A percentile compares a stretch with the other conserved stretches of the same genome.
These are phyloP conservation scores for Phytopythium boreale DNA, from an alignment of 352 stramenopile species.

Conservation along the genomic window DNA sequence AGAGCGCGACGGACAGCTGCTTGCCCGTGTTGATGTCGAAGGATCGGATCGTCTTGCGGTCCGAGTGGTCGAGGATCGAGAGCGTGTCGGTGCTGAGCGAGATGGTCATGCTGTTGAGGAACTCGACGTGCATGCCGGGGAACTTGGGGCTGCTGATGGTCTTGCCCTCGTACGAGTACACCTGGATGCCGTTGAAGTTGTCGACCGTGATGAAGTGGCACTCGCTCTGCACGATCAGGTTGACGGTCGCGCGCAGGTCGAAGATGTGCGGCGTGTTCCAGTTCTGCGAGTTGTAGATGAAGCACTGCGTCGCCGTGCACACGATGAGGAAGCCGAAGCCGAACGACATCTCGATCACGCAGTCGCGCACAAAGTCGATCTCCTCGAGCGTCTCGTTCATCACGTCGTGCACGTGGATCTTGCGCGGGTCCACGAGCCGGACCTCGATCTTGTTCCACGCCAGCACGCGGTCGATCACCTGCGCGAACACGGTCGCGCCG, in stretches of 20 bases:
- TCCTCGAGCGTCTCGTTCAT: slow-evolving; percentile 90
- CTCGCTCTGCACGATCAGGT: slow-evolving; percentile 85
- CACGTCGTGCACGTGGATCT: slow-evolving; percentile 89
- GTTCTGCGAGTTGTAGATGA: slow-evolving; percentile 90
- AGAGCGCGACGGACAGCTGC: slow-evolving; percentile 53
- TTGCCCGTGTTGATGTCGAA: slow-evolving; percentile 89
- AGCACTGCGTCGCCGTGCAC: slow-evolving; percentile 90
- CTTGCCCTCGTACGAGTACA: slow-evolving; percentile 93
- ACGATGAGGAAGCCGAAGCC: slow-evolving; percentile 91
- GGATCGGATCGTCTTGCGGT: slow-evolving; percentile 86
- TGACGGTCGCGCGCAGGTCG: slow-evolving; percentile 84
- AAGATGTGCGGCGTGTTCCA: slow-evolving; percentile 94
- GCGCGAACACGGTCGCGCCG: slow-evolving; percentile 85
- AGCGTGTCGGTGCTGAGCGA: slow-evolving; percentile 86
- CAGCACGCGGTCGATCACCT: slow-evolving; percentile 83
- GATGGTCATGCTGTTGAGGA: slow-evolving; percentile 83
- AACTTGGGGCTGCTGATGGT: slow-evolving; percentile 85
- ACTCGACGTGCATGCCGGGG: slow-evolving; percentile 83
- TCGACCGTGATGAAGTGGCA: slow-evolving; percentile 90
- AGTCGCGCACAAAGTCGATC: slow-evolving; percentile 89
- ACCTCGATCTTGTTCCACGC: slow-evolving; percentile 91
- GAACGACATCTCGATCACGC: slow-evolving; percentile 92
- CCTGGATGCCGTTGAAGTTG: slow-evolving; percentile 85
- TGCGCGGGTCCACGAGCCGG: slow-evolving; percentile 74
- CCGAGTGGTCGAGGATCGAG: slow-evolving; percentile 85